Evolutionary conservation across 2,329 filamentous ascomycete genomes (phyloP), one percentile per base, ranked within the genome.

Genomic region (Elsinoe perseae): DNA sequence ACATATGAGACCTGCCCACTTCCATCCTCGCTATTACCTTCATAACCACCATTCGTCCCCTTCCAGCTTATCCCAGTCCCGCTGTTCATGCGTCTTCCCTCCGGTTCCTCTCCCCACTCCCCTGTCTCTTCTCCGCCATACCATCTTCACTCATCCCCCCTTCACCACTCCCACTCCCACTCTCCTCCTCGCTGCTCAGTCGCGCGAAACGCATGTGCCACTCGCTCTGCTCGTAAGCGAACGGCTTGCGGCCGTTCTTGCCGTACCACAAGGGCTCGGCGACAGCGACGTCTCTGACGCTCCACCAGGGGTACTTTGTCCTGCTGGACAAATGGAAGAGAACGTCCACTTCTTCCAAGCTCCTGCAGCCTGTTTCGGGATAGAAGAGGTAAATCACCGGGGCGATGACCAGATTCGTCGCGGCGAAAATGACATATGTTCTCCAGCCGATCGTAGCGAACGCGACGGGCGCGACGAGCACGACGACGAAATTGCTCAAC

Each of bases 311-410:
- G 23, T 67, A 70, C 1, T 76, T 77, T 59, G 80, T 80, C 20
- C 60, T 59, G 21, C 62, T 61, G 10, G 68, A 66, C 25, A 62
- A 55, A 65, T 74, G 74, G 73, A 86, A 85, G 61, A 87, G 83
- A 57, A 80, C 75, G 64, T 88, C 84, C 69, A 88, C 82, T 66
- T 87, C 84, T 50, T 73, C 71, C 14, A 73, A 64, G 1, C 67
- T 68, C 59, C 72, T 71, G 34, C 66, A 61, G 28, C 66, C 68
- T 12, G 70, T 73, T 61, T 73, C 71, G 2, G 64, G 70, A 58
- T 73, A 76, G 8, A 70, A 72, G 57, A 77, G 67, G 61, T 66
- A 78, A 56, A 74, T 58, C 3, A 23, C 32, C 3, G 57, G 57
- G 4, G 52, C 44, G 23, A 56, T 30, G 25, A 55, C 34, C 18